Base-by-base conservation (phyloP, 164 flowering plant genomes). In the Nelumbo lutea region DNA sequence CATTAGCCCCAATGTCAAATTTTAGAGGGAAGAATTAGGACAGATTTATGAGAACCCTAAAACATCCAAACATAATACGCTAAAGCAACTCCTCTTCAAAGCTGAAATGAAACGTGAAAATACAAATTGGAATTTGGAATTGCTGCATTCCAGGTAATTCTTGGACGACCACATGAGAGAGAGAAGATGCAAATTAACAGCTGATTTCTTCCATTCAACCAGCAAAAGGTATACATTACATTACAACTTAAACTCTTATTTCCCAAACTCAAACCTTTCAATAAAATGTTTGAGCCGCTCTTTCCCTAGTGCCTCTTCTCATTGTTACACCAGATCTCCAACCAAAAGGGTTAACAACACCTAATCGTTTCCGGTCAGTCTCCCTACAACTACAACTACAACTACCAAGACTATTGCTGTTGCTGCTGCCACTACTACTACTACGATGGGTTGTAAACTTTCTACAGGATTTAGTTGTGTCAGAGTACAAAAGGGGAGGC, bases 391-490 rank as follows among this genome's bases (percentile, higher is more conserved):
- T 76, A 70, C 68, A 67, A 52, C 61, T 67, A 67, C 48, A 40
- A 66, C 27, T 27, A 27, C 27, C 27, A 27, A 27, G 27, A 27
- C 41, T 42, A 40, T 74, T 73, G 64, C 79, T 73, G 66, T 74
- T 79, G 75, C 80, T 75, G 27, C 27, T 27, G 27, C 27, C n/a
- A n/a, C n/a, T 27, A 69, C 64, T 65, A 70, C 48, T 53, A 11
- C 53, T 50, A 50, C 53, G 11, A 13, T 70, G 43, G 61, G 27
- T 50, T 48, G 50, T 77, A 76, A 79, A 67, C 59, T 85, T 83
- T 68, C 84, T 84, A 82, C 77, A 66, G 2, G 72, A 84, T 74
- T 75, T 83, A 79, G 48, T 75, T 55, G 68, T 62, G 81, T 86
- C 86, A 76, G 82, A 75, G 59, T 68, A 76, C 83, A 79, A 78